Conservation (phyloP, 257 asterid genomes). For the Primulina tabacum region DNA sequence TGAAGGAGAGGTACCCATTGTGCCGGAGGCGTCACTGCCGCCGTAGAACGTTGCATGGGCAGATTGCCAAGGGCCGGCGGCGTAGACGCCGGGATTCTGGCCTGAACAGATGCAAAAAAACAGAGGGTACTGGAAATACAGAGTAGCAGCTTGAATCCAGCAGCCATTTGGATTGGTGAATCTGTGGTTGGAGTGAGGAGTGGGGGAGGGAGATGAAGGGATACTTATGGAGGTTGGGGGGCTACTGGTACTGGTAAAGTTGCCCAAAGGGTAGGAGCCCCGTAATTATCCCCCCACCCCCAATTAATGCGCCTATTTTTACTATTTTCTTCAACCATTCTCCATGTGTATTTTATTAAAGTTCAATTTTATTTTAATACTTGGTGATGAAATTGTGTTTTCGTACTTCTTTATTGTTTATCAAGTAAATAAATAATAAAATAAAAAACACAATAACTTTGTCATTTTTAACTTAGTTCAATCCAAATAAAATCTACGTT, state of each 20-base stretch:
- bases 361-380: too few species aligned
- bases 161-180: not conserved
- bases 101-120: constrained; percentile 23
- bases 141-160: constrained; percentile 16
- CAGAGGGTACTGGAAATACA: constrained; percentile 33
- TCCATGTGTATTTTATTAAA: too few species aligned
- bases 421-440: too few species aligned
- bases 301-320: too few species aligned
- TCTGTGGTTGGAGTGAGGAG: not conserved
- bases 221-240: constrained; percentile 29
- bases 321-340: too few species aligned
- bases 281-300: too few species aligned
- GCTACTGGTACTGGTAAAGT: not conserved
- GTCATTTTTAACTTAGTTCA: too few species aligned
- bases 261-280: not conserved
- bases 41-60: constrained; percentile 63
- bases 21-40: constrained; percentile 59
- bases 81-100: constrained; percentile 41
- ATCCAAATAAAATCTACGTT: too few species aligned
- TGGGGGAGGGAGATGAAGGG: constrained; percentile 25
- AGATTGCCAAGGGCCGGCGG: constrained; percentile 41
- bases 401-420: too few species aligned
- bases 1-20: constrained; percentile 38
- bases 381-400: too few species aligned
- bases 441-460: too few species aligned